phyloP scores from a whole-genome alignment of 1,284 basidiomycete genomes.

The Phellopilus nigrolimitatus region DNA sequence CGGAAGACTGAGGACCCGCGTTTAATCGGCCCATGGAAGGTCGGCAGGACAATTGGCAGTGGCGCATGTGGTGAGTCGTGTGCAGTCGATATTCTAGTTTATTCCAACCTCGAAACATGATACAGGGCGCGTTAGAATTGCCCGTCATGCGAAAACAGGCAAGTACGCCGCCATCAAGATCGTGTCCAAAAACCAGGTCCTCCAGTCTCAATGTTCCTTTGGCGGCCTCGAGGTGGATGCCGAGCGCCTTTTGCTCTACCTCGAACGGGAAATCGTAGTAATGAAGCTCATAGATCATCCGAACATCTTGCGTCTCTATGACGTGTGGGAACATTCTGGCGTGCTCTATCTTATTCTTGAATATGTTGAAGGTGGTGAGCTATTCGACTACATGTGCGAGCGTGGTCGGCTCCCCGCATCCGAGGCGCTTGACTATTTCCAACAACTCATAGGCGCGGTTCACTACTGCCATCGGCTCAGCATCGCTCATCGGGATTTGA shows the following conservation, averaged over 20 bases:
- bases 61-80: conserved; percentile 74
- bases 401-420: conserved; percentile 73
- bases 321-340: conserved; percentile 94
- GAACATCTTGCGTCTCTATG: conserved; percentile 61
- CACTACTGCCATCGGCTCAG: conserved; percentile 97
- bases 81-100: conserved; percentile 6
- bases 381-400: conserved; percentile 92
- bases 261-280: conserved; percentile 97
- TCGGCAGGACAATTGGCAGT: conserved; percentile 90
- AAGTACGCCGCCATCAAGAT: conserved; percentile 97
- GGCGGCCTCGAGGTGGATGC: conserved; percentile 63
- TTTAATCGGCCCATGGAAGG: conserved; percentile 90
- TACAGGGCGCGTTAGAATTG: conserved; percentile 87
- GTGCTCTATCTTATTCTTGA: conserved; percentile 94
- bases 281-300: conserved; percentile 77
- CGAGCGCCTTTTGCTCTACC: conserved; percentile 67
- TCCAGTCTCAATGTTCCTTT: conserved; percentile 69
- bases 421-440: conserved; percentile 93
- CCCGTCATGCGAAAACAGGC: conserved; percentile 82
- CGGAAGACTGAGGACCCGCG: conserved; percentile 55
- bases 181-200: conserved; percentile 75
- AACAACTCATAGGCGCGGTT: conserved; percentile 92
- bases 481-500: conserved; percentile 96
- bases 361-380: conserved; percentile 95
- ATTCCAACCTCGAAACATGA: conserved; percentile 11